Evolutionary conservation across 2,329 filamentous ascomycete species (phyloP), one percentile per base, ranked within the genome.

Genomic region (Colletotrichum chlorophyti): DNA sequence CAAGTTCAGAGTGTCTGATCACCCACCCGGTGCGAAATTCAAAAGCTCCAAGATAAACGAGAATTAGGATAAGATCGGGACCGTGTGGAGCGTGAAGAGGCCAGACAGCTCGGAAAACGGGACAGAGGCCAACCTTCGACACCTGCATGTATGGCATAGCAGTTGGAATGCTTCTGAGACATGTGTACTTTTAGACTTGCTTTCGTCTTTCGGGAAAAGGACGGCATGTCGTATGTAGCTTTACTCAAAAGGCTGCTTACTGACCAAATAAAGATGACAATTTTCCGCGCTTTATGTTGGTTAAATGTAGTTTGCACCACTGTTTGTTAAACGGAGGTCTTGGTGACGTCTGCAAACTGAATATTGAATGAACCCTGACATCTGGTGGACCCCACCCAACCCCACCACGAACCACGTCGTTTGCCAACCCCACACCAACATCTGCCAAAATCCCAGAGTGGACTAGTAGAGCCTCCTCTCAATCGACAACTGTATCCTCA

Each of bases 21-120:
- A 87, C 68, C 83, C 84, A 0, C 83, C 84, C 1, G 77, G 77
- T n/a, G 86, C 83, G 5, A 83, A 77, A 63, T 80, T 79, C 64
- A 78, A 69, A 61, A 76, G 74, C 54, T 52, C 61, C 15, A 65
- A 69, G 41, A 74, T 75, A 27, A 60, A 69, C 15, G 64, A 70
- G 12, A 75, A 75, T 57, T 72, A 67, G 27, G 17, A 45, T 21
- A 35, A 32, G 6, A 45, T n/a, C 21, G 15, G 21, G 41, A 23
- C 5, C n/a, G 11, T 12, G 12, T 23, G 9, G 26, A 29, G 15
- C 35, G 12, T 21, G 14, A 12, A 12, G 29, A 37, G 4, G 24
- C 12, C 27, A 21, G 31, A 35, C 23, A 27, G 6, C 12, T 9
- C 4, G 19, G 31, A 23, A 12, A 10, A 26, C n/a, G 17, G 26